These are phyloP conservation scores for Wickerhamomyces ciferrii DNA, from an alignment of 805 yeast species.

Conservation along the genomic window DNA sequence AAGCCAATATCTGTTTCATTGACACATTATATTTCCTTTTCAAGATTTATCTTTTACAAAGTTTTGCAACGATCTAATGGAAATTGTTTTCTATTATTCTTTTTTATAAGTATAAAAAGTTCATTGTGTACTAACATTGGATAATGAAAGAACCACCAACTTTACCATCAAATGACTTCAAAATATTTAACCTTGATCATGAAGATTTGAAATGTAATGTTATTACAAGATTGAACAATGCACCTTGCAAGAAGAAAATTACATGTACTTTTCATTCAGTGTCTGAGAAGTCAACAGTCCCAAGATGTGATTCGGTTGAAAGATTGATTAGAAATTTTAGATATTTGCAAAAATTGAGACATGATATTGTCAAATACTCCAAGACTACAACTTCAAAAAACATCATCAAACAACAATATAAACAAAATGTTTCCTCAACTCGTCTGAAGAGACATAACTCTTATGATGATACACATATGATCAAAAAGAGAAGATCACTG, in stretches of 20 bases:
- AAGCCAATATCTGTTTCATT: not conserved
- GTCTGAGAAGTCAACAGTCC: not conserved
- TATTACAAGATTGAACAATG: not conserved
- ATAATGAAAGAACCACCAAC: constrained; percentile 5
- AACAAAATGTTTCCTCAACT: not conserved
- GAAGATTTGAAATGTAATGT: not conserved
- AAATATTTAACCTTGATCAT: constrained; percentile 7
- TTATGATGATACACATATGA: not conserved
- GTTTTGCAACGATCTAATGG: not conserved
- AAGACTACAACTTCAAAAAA: not conserved
- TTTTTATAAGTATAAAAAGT: not conserved
- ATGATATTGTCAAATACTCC: not conserved
- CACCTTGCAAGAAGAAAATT: not conserved
- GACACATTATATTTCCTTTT: not conserved
- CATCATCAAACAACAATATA: not conserved
- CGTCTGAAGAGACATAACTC: constrained; percentile 13
- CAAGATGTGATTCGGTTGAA: not conserved
- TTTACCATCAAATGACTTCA: constrained; percentile 3
- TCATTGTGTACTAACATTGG: constrained; percentile 10
- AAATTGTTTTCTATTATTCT: not conserved
- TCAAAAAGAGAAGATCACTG: not conserved
- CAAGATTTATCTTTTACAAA: no score
- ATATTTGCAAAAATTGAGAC: constrained; percentile 26
- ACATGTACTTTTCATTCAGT: not conserved
- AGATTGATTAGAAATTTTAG: constrained; percentile 21